Conservation (phyloP, 768 basidiomycete species). For the Fistulinella prunicolor region DNA sequence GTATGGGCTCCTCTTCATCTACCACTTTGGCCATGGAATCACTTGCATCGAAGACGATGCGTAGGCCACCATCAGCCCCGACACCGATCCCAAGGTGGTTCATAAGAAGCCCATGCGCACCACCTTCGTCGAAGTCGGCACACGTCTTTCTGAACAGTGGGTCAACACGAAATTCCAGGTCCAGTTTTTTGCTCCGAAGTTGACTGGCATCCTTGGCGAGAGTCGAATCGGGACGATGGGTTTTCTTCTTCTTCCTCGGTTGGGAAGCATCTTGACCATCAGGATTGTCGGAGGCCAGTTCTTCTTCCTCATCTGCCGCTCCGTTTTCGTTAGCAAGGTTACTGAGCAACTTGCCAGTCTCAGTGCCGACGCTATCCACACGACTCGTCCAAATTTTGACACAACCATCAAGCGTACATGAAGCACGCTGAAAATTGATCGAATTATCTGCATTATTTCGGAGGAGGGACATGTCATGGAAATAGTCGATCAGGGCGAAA, state of each 20-base stretch:
- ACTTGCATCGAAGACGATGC: conserved; percentile 95
- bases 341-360: conserved; percentile 91
- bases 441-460: conserved; percentile 91
- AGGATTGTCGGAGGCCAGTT: conserved; percentile 54
- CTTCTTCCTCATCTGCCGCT: conserved; percentile 56
- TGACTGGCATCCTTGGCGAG: conserved; percentile 84
- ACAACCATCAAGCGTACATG: conserved; percentile 95
- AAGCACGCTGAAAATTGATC: conserved; percentile 99
- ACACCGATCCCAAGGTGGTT: conserved; percentile 84
- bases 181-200: conserved; percentile 87
- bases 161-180: conserved; percentile 94
- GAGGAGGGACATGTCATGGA: conserved; percentile 95
- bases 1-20: conserved; percentile 62
- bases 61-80: conserved; percentile 75
- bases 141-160: conserved; percentile 97
- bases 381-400: conserved; percentile 99
- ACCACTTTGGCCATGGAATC: conserved; percentile 80
- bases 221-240: conserved; percentile 73
- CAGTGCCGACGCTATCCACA: conserved; percentile 94
- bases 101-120: conserved; percentile 93
- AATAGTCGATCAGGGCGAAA: conserved; percentile 97
- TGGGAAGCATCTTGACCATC: conserved; percentile 66
- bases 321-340: conserved; percentile 74
- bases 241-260: conserved; percentile 56
- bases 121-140: conserved; percentile 98